Conservation (phyloP, 2,329 filamentous ascomycete genomes). For the Cladobotryum mycophilum region DNA sequence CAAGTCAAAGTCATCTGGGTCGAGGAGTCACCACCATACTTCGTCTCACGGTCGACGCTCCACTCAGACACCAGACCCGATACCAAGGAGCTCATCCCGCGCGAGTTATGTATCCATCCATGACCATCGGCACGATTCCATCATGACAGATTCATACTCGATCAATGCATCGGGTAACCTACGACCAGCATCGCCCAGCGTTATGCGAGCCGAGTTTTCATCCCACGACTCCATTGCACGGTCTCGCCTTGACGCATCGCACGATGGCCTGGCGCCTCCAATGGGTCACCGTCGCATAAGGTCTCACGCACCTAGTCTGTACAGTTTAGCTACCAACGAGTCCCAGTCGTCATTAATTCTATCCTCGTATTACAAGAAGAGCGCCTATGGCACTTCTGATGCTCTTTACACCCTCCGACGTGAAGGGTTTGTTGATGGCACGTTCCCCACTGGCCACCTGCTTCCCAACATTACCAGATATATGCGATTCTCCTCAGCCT, state of each 20-base stretch:
- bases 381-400: constrained; percentile 41
- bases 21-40: constrained; percentile 7
- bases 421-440: constrained; percentile 50
- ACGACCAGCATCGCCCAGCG: constrained; percentile 39
- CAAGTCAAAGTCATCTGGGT: constrained; percentile 10
- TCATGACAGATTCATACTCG: constrained; percentile 50
- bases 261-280: constrained; percentile 19
- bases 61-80: constrained; percentile 21
- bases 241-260: no score
- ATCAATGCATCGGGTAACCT: constrained; percentile 36
- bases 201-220: constrained; percentile 20
- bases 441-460: constrained; percentile 55
- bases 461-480: constrained; percentile 58
- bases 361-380: constrained; percentile 43
- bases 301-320: constrained; percentile 47
- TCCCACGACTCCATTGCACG: constrained; percentile 9
- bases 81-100: constrained; percentile 37
- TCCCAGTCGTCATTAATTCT: constrained; percentile 49
- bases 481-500: constrained; percentile 60
- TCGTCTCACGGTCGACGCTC: constrained; percentile 4
- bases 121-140: constrained; percentile 45
- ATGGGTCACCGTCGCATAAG: constrained; percentile 19
- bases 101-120: constrained; percentile 46
- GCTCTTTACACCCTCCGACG: constrained; percentile 43
- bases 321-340: constrained; percentile 52